Evolutionary conservation across 2,329 filamentous ascomycete genomes (phyloP), one percentile per base, ranked within the genome.

Genomic region (Coniella vitis): DNA sequence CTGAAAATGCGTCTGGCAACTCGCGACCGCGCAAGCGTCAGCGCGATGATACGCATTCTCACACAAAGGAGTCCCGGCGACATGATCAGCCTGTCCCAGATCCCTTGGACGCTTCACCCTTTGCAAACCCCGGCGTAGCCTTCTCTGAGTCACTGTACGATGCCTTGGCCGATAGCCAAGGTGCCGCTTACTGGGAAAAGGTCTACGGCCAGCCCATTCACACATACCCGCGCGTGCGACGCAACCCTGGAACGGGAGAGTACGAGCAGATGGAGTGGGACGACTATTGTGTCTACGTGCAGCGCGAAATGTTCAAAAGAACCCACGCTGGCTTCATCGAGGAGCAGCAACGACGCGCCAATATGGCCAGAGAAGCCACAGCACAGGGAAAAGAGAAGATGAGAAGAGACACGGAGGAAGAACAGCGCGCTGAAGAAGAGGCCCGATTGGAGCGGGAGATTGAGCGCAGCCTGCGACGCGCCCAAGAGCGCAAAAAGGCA

Each of bases 191-290:
- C 70, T 98, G 93, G 93, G 86, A 96, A 65, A 81, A 81, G 14
- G 87, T 98, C n/a, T 98, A 97, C 67, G 90, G 90, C 1, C 91
- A 97, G 64, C 91, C 93, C 0, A 86, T 97, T 43, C 90, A 96
- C 66, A 79, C 81, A 7, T 96, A 94, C 63, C 63, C 79, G 0
- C 72, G 74, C 0, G 66, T 71, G 43, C 55, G 60, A 5, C 61
- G 66, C 8, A 71, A 68, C 51, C 36, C 36, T 5, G 66, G 69
- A 58, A 66, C 55, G 60, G 77, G 77, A 54, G 65, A 82, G 60
- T 72, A 95, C 12, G 89, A 95, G 65, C 76, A 75, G 55, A 97
- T 97, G 91, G 83, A 75, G 8, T 93, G 97, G 58, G 90, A 97
- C 22, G 87, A 96, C 64, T 98, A 97, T 63, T 86, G 88, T 0